phyloP scores from a whole-genome alignment of 495 filamentous ascomycete species.

The Penicillium ucsense region DNA sequence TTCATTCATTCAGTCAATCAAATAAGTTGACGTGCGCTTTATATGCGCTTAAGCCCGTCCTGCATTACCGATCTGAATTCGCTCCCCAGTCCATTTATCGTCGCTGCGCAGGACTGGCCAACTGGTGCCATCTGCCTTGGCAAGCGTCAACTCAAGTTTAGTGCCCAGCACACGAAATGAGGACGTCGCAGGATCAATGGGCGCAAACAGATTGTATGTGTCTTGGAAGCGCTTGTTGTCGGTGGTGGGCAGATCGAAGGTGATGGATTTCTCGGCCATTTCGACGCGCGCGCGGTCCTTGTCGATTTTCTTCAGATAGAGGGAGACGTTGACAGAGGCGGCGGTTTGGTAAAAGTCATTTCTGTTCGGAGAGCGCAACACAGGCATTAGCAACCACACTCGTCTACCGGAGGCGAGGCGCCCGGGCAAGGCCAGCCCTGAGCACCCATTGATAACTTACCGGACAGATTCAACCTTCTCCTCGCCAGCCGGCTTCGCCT shows the following conservation, averaged over 20 bases:
- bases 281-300: constrained; percentile 62
- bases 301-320: constrained; percentile 96
- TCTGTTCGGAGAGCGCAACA: constrained; percentile 24
- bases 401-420: too few species aligned
- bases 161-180: constrained; percentile 85
- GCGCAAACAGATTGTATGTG: constrained; percentile 63
- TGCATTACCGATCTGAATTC: constrained; percentile 73
- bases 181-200: constrained; percentile 63
- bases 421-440: too few species aligned
- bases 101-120: constrained; percentile 89
- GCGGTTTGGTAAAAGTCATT: constrained; percentile 95
- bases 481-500: constrained; percentile 50
- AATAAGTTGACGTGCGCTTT: neutral
- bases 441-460: constrained; percentile 31
- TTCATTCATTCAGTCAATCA: too few species aligned
- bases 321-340: constrained; percentile 73
- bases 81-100: constrained; percentile 66
- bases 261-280: constrained; percentile 50
- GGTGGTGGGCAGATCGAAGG: constrained; percentile 71
- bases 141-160: constrained; percentile 80
- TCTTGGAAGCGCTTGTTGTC: constrained; percentile 77
- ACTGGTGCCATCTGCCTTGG: constrained; percentile 70
- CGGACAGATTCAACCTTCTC: constrained; percentile 57
- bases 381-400: neutral
- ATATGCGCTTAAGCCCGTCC: constrained; percentile 45